Evolutionary conservation across 1,284 basidiomycete species (phyloP), one percentile per base, ranked within the genome.

Genomic region (Fomitopsis pinicola): DNA sequence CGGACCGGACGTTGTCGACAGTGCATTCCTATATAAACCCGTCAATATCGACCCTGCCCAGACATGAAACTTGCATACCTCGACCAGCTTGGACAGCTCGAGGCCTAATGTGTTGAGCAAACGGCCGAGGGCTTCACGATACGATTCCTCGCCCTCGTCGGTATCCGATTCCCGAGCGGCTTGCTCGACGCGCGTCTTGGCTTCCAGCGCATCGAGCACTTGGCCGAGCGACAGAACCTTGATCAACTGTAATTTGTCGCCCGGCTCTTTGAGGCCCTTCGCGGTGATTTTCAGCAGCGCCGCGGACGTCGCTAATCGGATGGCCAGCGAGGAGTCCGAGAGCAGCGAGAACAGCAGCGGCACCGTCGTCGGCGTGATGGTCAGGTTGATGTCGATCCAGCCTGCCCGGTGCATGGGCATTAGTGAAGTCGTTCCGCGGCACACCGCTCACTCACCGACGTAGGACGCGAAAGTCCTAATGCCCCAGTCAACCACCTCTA

Each of bases 371-470:
- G 92, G 94, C 1, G 95, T 98, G 63, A 99, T 91, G 35, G 97
- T 94, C 61, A 99, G 81, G 69, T 94, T 93, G 70, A 99, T 96
- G 72, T 99, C 98, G 69, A 99, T 92, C 97, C 97, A 99, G 9
- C 95, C 95, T 97, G 68, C n/a, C 2, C 4, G 15, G 35, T 1
- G 42, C 26, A 40, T 48, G 26, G 28, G 28, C 15, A 50, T 54
- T 17, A 52, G 15, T 33, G 44, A 36, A 44, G 26, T 36, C n/a
- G 42, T 19, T 17, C 50, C 10, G 26, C n/a, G 10, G 26, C 45
- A 50, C 9, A 9, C 19, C 45, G n/a, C 28, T 19, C 35, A 87
- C 94, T 74, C 73, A 96, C 95, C 94, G 66, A 94, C 95, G 75
- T 98, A 99, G 46, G 95, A 94, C 10, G 89, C 92, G 70, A 97